Evolutionary conservation across 2,329 filamentous ascomycete genomes (phyloP).

Genomic region (Aspergillus awamori): DNA sequence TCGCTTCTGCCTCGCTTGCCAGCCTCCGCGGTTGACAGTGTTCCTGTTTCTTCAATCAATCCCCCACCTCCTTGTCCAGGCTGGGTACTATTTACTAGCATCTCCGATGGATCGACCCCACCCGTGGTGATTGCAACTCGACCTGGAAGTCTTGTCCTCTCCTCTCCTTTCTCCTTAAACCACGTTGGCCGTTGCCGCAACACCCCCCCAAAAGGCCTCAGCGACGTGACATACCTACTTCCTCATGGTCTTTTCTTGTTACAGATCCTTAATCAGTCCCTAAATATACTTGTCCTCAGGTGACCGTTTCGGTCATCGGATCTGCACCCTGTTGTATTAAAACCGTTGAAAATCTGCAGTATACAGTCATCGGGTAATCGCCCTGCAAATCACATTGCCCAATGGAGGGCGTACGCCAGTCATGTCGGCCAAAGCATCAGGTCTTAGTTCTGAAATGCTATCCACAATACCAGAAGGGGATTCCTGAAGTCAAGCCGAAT

Average conservation of each 20-base stretch:
- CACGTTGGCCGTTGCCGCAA: conserved; percentile 14
- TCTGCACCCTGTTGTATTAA: neutral
- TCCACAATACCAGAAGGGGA: conserved; percentile 85
- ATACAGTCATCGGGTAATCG: conserved; percentile 8
- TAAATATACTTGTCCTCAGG: neutral
- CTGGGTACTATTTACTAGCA: neutral
- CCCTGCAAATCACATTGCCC: conserved; percentile 15
- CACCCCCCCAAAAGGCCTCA: neutral
- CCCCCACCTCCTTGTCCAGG: neutral
- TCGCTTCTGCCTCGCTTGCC: conserved; percentile 10
- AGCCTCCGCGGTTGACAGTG: neutral
- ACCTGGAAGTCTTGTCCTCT: conserved; percentile 13
- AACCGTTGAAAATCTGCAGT: neutral
- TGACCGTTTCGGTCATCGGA: neutral
- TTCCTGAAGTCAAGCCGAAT: conserved; percentile 92
- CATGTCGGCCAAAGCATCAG: conserved; percentile 89
- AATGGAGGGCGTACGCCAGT: conserved; percentile 63
- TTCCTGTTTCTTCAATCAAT: neutral
- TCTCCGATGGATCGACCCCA: conserved; percentile 21
- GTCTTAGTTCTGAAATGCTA: conserved; percentile 96
- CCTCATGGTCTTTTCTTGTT: conserved; percentile 7
- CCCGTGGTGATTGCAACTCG: conserved; percentile 17
- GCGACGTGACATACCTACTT: conserved; percentile 16
- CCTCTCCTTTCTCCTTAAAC: conserved; percentile 1
- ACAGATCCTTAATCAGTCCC: neutral